Conservation (phyloP, 148 eudicot species). For the Dysphania ambrosioides region DNA sequence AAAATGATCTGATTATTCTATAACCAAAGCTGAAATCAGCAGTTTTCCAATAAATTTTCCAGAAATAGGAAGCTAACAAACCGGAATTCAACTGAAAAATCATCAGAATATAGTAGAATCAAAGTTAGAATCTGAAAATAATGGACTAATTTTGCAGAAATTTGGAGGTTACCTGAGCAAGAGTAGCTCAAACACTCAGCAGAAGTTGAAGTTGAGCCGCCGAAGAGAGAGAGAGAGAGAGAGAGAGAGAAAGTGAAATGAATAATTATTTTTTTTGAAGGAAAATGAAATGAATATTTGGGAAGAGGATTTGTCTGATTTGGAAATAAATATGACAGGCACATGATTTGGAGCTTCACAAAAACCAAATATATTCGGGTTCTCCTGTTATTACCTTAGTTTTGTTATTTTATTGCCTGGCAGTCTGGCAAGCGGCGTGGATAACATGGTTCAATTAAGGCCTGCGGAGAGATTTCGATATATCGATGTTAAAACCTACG, state of each 20-base stretch:
- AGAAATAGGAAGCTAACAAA: too few species aligned
- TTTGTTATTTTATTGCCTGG: neutral
- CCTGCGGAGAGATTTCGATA: too few species aligned
- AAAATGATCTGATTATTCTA: too few species aligned
- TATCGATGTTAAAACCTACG: too few species aligned
- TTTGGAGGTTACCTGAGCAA: neutral
- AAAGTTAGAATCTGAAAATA: too few species aligned
- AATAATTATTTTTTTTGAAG: too few species aligned
- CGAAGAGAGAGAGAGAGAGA: conserved; percentile 4
- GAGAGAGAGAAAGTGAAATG: too few species aligned
- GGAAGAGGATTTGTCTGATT: conserved; percentile 42
- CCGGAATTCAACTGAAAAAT: conserved; percentile 9
- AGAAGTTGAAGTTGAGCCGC: conserved; percentile 8
- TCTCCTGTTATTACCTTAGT: neutral
- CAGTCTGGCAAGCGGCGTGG: conserved; percentile 13
- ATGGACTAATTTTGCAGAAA: neutral
- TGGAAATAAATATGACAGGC: conserved; percentile 28
- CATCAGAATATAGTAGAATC: neutral
- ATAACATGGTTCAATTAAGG: conserved; percentile 10
- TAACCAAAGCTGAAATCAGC: too few species aligned
- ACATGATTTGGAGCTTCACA: conserved; percentile 30
- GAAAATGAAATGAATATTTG: conserved; percentile 5
- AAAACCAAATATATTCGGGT: neutral
- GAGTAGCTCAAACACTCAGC: conserved; percentile 16
- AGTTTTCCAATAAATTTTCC: too few species aligned